Conservation (phyloP, 176 grass and related monocot genomes). For the Zea luxurians region DNA sequence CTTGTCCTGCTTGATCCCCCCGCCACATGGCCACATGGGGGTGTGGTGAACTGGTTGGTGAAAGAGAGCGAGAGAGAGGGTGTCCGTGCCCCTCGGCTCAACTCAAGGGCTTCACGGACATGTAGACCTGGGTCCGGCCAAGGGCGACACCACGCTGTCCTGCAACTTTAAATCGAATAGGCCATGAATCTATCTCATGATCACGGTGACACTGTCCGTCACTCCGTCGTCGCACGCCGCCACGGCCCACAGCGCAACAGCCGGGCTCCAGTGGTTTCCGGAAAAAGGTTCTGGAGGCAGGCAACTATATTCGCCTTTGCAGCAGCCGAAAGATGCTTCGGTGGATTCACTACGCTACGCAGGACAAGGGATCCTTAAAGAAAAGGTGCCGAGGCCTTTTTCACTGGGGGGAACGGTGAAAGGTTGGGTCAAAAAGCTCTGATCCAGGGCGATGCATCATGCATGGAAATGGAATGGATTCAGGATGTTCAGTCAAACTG, state of each 20-base stretch:
- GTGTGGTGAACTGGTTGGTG: background rate
- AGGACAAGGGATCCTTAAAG: constrained; percentile 3
- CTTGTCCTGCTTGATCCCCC: constrained; percentile 33
- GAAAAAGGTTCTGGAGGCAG: background rate
- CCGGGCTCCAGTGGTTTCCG: background rate
- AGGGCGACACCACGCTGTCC: constrained; percentile 23
- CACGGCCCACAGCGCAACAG: background rate
- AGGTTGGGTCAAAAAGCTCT: constrained; percentile 30
- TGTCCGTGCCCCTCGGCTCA: background rate
- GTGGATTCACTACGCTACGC: background rate
- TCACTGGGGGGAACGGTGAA: background rate
- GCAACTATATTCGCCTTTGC: background rate
- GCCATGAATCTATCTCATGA: background rate
- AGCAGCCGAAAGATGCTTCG: background rate
- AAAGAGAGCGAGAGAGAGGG: background rate
- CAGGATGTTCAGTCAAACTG: background rate
- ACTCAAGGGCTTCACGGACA: background rate
- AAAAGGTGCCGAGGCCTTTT: background rate
- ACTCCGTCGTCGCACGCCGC: background rate
- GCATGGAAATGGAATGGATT: background rate
- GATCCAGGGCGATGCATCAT: background rate
- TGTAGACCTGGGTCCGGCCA: background rate
- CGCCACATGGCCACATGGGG: constrained; percentile 34
- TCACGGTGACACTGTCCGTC: constrained; percentile 12
- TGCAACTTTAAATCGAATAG: background rate